phyloP scores from a whole-genome alignment of 169 alveolate genomes.

The Amoebophrya sp. region DNA sequence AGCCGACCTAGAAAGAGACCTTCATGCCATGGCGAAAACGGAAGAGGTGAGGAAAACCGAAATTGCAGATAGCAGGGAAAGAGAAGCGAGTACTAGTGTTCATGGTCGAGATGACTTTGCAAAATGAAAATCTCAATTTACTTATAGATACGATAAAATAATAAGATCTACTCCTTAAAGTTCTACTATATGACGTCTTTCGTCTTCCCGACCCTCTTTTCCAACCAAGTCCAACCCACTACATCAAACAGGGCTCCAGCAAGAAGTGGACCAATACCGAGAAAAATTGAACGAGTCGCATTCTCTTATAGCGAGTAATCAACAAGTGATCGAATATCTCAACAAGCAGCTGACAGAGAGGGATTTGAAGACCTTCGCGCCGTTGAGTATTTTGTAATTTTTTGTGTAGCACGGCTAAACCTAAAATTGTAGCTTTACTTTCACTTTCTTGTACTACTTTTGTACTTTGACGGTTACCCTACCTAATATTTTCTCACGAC shows the following conservation, averaged over 20 bases:
- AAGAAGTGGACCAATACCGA: neutral
- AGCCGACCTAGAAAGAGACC: neutral
- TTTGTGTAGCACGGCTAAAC: neutral
- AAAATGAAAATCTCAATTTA: too few species aligned
- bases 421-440: neutral
- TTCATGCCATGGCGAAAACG: neutral
- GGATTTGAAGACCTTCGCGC: neutral
- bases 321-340: slow-evolving; percentile 23
- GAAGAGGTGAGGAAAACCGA: slow-evolving; percentile 12
- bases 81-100: too few species aligned
- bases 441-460: neutral
- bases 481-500: too few species aligned
- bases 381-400: neutral
- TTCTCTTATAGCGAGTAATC: neutral
- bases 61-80: too few species aligned
- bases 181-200: too few species aligned
- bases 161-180: too few species aligned
- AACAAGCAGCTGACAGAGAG: slow-evolving; percentile 29
- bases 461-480: too few species aligned
- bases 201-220: too few species aligned
- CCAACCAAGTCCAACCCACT: too few species aligned
- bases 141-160: too few species aligned
- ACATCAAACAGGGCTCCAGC: neutral
- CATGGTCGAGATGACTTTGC: too few species aligned
- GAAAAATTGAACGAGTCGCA: slow-evolving; percentile 29